Base-by-base conservation (phyloP, 140 eudicot genomes). In the Senecio squalidus region DNA sequence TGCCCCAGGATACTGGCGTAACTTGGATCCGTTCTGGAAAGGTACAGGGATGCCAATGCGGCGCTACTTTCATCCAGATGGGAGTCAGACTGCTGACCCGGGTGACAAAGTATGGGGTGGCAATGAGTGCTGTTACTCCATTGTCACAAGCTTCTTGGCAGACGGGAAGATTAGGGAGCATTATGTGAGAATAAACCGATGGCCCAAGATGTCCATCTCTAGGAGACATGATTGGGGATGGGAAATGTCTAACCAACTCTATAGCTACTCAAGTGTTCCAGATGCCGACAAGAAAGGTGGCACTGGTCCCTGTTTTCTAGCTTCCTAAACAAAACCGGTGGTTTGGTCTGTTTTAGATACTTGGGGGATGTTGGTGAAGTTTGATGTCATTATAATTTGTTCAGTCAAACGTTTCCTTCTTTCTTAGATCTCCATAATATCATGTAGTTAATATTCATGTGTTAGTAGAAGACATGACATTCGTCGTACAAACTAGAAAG, bases 81-180 rank as follows among this genome's bases (percentile, higher is more conserved):
- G 94, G 18, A 85, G 86, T 76, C 78, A 74, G 50, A 82, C 89
- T 15, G 94, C 94, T 14, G 97, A 85, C 39, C 69, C 79, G 3
- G 87, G 67, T 18, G 97, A 90, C 75, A 55, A 2, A 43, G 94
- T 90, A 18, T 85, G 95, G 97, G 97, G 97, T 9, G 97, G 95
- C 10, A 94, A 90, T 3, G 95, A 85, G 67, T 68, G 82, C 10
- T 77, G 94, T 67, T 90, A 78, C 67, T 72, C 87, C 21, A 50
- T 80, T 0, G 85, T 90, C 27, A 85, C 97, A 36, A 76, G 94
- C 33, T 64, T 82, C 6, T 38, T 70, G 48, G 82, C 53, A 4
- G 80, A 78, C 38, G 88, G 95, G 31, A 78, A 74, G 65, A 78
- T 89, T 2, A 72, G 95, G 67, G 80, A 78, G 43, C 88, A 89